Percentiles rank a stretch among this genome's conserved stretches.
These are phyloP conservation scores for Cladosporium sp. DNA, from an alignment of 2,329 filamentous ascomycete species.

Conservation along the genomic window DNA sequence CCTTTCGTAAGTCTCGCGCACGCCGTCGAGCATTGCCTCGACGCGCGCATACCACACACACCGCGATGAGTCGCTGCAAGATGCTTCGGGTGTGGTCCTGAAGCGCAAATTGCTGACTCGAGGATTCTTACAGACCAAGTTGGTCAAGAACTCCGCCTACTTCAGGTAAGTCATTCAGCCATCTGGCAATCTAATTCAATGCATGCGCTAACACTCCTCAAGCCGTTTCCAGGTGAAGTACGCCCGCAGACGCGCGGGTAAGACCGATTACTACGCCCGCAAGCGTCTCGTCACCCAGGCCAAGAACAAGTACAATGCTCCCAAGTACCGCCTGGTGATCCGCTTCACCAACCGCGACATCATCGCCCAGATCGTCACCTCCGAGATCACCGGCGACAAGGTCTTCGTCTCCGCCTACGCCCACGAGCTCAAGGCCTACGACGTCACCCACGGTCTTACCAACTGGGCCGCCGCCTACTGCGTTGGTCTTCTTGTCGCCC, in stretches of 20 bases:
- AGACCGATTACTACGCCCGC: constrained; percentile 99
- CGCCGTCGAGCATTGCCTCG: neutral
- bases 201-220: constrained; percentile 24
- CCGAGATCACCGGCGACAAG: constrained; percentile 97
- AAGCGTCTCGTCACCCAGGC: constrained; percentile 99
- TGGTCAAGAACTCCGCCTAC: constrained; percentile 97
- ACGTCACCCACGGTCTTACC: constrained; percentile 97
- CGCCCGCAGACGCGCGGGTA: constrained; percentile 91
- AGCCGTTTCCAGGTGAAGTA: constrained; percentile 99
- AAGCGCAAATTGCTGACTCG: constrained; percentile 99
- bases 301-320: constrained; percentile 99
- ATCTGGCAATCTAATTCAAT: constrained; percentile 14
- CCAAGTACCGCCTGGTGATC: constrained; percentile 99
- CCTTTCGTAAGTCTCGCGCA: constrained; percentile 48
- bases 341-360: constrained; percentile 86
- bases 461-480: constrained; percentile 99
- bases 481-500: constrained; percentile 94
- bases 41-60: constrained; percentile 8
- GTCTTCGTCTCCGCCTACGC: constrained; percentile 89
- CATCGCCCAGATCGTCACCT: constrained; percentile 94
- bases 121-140: constrained; percentile 71
- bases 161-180: constrained; percentile 71
- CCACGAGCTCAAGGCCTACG: constrained; percentile 97
- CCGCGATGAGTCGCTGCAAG: constrained; percentile 78
- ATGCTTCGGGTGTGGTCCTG: constrained; percentile 93